phyloP scores from a whole-genome alignment of 257 asterid genomes.

The Misopates orontium region DNA sequence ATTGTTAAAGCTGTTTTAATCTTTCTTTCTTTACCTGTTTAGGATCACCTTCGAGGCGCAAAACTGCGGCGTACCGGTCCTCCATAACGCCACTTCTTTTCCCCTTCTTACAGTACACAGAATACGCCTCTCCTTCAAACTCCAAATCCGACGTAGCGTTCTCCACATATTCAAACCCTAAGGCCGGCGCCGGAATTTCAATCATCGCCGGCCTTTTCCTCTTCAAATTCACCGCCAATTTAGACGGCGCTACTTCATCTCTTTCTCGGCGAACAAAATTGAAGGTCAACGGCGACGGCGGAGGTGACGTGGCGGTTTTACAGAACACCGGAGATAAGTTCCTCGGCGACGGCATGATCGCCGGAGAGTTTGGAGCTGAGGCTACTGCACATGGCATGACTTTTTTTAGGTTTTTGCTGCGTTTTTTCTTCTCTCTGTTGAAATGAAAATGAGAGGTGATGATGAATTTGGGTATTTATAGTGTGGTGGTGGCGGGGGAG shows the following conservation, averaged over 20 bases:
- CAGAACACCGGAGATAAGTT: conserved; percentile 52
- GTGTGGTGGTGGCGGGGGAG: no score
- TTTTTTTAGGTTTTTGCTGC: no score
- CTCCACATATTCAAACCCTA: conserved; percentile 30
- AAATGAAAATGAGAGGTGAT: no score
- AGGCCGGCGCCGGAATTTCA: conserved; percentile 44
- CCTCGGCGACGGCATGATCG: conserved; percentile 57
- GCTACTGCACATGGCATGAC: conserved; percentile 54
- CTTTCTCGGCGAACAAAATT: conserved; percentile 27
- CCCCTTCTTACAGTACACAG: conserved; percentile 75
- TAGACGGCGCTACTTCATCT: conserved; percentile 19
- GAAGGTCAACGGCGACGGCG: conserved; percentile 42
- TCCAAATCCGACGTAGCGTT: conserved; percentile 38
- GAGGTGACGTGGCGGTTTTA: conserved; percentile 46
- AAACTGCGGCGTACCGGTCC: conserved; percentile 64
- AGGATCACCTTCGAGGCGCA: conserved; percentile 46
- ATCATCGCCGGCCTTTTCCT: conserved; percentile 74
- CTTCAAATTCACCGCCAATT: conserved; percentile 44
- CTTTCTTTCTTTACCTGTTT: conserved; percentile 46
- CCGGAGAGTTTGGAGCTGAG: conserved; percentile 46
- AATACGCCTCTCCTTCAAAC: conserved; percentile 60
- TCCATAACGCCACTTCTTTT: conserved; percentile 64
- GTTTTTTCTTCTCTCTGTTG: no score
- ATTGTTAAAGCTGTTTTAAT: neutral
- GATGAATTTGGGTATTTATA: no score